These are phyloP conservation scores for Stygiomarasmius scandens DNA, from an alignment of 1,284 basidiomycete species.

Conservation along the genomic window DNA sequence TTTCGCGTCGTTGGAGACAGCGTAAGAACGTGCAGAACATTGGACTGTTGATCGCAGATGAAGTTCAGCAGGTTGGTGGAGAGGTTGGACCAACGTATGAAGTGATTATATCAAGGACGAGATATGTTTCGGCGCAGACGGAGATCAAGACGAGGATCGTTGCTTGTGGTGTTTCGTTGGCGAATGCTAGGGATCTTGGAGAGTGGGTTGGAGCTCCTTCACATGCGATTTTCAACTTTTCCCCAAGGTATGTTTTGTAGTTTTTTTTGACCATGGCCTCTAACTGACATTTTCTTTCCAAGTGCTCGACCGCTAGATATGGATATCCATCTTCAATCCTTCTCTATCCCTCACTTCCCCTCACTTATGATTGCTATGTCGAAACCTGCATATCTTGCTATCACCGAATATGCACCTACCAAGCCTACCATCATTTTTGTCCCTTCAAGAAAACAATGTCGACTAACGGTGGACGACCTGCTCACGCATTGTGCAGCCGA, in stretches of 20 bases:
- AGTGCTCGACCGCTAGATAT: conserved; percentile 94
- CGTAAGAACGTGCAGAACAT: conserved; percentile 96
- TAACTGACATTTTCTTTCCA: conserved; percentile 13
- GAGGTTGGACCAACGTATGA: conserved; percentile 96
- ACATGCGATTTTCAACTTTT: conserved; percentile 97
- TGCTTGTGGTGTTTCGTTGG: conserved; percentile 91
- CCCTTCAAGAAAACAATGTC: conserved; percentile 91
- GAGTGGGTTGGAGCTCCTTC: conserved; percentile 97
- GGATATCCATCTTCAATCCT: conserved; percentile 97
- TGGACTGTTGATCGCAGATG: conserved; percentile 92
- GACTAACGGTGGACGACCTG: conserved; percentile 90
- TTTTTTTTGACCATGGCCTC: neutral
- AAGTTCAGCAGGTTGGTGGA: conserved; percentile 91
- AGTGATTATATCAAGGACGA: conserved; percentile 90
- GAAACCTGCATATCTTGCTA: conserved; percentile 95
- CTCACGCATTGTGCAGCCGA: conserved; percentile 90
- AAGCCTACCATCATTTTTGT: conserved; percentile 95
- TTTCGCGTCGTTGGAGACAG: conserved; percentile 96
- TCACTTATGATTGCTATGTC: conserved; percentile 99
- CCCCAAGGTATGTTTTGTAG: conserved; percentile 65
- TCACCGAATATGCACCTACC: conserved; percentile 84
- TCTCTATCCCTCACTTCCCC: conserved; percentile 96
- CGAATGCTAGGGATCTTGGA: conserved; percentile 95
- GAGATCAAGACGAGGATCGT: conserved; percentile 91
- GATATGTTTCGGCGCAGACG: conserved; percentile 96